A percentile compares a stretch with the other conserved stretches of the same genome.
phyloP scores from a whole-genome alignment of 1,284 basidiomycete species.

The Golubevia sp. region DNA sequence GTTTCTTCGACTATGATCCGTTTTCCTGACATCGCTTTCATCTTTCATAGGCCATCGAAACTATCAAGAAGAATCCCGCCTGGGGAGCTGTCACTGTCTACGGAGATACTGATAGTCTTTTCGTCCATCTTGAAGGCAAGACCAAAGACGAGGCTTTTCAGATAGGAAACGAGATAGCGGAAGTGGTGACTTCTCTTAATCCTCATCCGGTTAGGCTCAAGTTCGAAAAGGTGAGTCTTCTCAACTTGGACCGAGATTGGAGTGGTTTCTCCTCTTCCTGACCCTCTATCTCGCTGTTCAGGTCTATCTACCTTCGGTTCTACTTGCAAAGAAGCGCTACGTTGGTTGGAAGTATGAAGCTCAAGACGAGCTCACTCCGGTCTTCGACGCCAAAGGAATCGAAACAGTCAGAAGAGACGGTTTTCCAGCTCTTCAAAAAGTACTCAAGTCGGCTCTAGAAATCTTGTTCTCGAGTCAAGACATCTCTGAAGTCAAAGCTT shows the following conservation, averaged over 20 bases:
- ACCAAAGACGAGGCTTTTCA: slow-evolving; percentile 91
- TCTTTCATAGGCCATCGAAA: slow-evolving; percentile 85
- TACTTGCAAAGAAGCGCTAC: slow-evolving; percentile 95
- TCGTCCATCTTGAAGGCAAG: slow-evolving; percentile 83
- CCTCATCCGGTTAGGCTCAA: slow-evolving; percentile 92
- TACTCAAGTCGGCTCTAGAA: slow-evolving; percentile 33
- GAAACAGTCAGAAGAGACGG: slow-evolving; percentile 89
- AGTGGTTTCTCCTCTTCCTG: neutral
- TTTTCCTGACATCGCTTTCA: too few relatives aligned
- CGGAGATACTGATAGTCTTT: slow-evolving; percentile 97
- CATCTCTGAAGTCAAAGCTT: slow-evolving; percentile 83
- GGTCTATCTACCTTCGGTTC: slow-evolving; percentile 90
- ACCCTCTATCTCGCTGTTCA: slow-evolving; percentile 55
- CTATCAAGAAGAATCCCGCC: slow-evolving; percentile 76
- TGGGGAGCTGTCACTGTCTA: slow-evolving; percentile 95
- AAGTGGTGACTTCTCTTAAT: slow-evolving; percentile 81
- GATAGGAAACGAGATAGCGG: slow-evolving; percentile 89
- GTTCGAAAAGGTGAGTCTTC: slow-evolving; percentile 81
- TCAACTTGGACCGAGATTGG: neutral
- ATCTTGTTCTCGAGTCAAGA: slow-evolving; percentile 85
- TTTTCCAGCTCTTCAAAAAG: slow-evolving; percentile 48
- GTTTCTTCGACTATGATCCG: too few relatives aligned
- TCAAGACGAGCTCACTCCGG: slow-evolving; percentile 76
- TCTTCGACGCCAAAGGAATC: slow-evolving; percentile 95
- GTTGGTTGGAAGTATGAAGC: slow-evolving; percentile 93